Evolutionary conservation across 2,329 filamentous ascomycete species (phyloP), one percentile per base, ranked within the genome.

Genomic region (Ophiosphaerella narmari): DNA sequence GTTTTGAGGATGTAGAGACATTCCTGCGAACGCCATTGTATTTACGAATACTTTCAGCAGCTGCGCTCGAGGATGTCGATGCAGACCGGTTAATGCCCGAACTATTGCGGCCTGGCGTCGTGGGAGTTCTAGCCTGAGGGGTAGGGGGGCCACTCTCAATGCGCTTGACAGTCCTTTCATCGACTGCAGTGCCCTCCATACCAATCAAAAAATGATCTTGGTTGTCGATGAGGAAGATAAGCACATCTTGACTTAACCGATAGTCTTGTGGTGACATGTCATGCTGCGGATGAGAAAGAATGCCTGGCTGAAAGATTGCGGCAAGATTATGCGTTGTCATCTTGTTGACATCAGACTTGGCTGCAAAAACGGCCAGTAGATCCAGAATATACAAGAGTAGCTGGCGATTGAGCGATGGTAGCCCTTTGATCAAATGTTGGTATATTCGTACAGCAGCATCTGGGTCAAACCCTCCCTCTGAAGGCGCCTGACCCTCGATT

Each of bases 171-270:
- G 84, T 86, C 53, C 85, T 86, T 68, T 95, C 90, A 68, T 97
- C 92, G n/a, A 92, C 90, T n/a, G 86, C 92, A n/a, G 92, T 97
- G 38, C 94, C 94, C 69, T 91, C 90, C 94, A 99, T 99, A 47
- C 94, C 94, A 58, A 99, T 95, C 59, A 99, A 79, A 79, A 99
- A 99, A 74, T 96, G 90, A 67, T 99, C 94, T 72, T 99, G 94
- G 66, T 99, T 96, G 70, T 97, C 92, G 60, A 99, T 99, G 62
- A 99, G 78, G 74, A 99, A 99, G 43, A 99, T 96, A 57, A 99
- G 82, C 16, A 99, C 93, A 65, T 94, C 93, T 79, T 99, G 94
- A 70, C 95, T 97, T 5, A 99, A 79, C 29, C 91, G 87, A 71
- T 99, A 99, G 68, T 97, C 93, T 49, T 89, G 85, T 0, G 94